Evolutionary conservation across 2,329 filamentous ascomycete genomes (phyloP).

Genomic region (Pseudogymnoascus sp.): DNA sequence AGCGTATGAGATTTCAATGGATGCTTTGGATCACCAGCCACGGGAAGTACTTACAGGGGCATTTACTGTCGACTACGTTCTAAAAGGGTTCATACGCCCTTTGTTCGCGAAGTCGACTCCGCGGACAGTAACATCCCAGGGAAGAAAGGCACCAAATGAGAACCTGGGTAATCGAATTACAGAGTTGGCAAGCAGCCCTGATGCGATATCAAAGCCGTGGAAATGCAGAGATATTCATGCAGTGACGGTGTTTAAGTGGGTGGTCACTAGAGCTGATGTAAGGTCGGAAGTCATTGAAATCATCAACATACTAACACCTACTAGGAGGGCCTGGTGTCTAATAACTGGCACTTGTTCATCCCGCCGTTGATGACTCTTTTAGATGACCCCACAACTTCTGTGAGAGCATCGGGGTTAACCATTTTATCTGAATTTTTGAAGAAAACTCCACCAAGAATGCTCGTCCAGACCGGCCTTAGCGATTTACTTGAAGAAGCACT

Average conservation of each 20-base stretch:
- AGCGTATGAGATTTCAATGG: neutral
- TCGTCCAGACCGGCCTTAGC: slow-evolving; percentile 56
- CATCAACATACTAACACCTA: slow-evolving; percentile 4
- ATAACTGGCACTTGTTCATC: slow-evolving; percentile 59
- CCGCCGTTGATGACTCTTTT: slow-evolving; percentile 62
- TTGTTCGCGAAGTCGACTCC: slow-evolving; percentile 54
- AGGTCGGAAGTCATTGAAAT: slow-evolving; percentile 21
- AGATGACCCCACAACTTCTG: slow-evolving; percentile 49
- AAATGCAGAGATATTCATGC: slow-evolving; percentile 45
- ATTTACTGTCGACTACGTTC: slow-evolving; percentile 47
- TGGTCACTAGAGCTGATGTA: slow-evolving; percentile 43
- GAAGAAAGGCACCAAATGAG: slow-evolving; percentile 43
- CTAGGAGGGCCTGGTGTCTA: slow-evolving; percentile 38
- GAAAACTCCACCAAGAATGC: slow-evolving; percentile 42
- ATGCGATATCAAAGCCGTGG: slow-evolving; percentile 48
- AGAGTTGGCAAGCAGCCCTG: slow-evolving; percentile 30
- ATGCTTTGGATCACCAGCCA: neutral
- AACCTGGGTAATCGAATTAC: slow-evolving; percentile 31
- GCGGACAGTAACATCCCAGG: slow-evolving; percentile 44
- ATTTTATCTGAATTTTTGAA: slow-evolving; percentile 47
- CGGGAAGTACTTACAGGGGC: slow-evolving; percentile 1
- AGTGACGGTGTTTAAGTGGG: slow-evolving; percentile 53
- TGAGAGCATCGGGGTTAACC: slow-evolving; percentile 48
- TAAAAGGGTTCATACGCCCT: slow-evolving; percentile 56
- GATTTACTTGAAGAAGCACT: slow-evolving; percentile 61